Percentiles rank a stretch among this genome's conserved stretches.
Conservation (phyloP, 306 rosid genomes). For the Mimosa pudica region DNA sequence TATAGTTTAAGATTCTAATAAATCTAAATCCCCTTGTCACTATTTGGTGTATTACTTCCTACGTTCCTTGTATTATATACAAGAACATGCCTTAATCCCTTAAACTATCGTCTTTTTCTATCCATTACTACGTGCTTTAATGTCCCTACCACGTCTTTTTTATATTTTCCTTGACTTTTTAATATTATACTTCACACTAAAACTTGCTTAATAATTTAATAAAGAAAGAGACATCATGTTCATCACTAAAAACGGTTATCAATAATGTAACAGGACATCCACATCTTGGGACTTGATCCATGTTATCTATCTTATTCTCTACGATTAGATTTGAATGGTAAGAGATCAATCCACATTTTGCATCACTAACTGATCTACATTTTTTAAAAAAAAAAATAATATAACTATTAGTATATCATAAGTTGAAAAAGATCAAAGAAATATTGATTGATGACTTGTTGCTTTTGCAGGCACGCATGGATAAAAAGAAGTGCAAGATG, state of each 20-base stretch:
- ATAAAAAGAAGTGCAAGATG: slow-evolving; percentile 15
- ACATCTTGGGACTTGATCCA: not conserved
- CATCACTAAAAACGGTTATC: not conserved
- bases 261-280: not conserved
- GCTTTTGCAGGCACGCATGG: not conserved
- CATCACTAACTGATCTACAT: not conserved
- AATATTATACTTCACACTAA: not conserved
- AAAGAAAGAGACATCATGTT: not conserved
- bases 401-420: not conserved
- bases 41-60: no score
- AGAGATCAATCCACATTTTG: not conserved
- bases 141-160: not conserved
- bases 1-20: no score
- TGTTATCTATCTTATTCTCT: not conserved
- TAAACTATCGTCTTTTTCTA: not conserved
- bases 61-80: no score
- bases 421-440: not conserved
- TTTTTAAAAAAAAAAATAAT: not conserved
- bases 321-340: not conserved
- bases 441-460: not conserved
- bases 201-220: not conserved
- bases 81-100: not conserved
- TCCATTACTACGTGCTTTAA: not conserved
- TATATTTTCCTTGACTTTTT: not conserved
- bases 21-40: no score